These are phyloP conservation scores for Fusarium goolgardi DNA, from an alignment of 2,329 filamentous ascomycete species.

Conservation along the genomic window DNA sequence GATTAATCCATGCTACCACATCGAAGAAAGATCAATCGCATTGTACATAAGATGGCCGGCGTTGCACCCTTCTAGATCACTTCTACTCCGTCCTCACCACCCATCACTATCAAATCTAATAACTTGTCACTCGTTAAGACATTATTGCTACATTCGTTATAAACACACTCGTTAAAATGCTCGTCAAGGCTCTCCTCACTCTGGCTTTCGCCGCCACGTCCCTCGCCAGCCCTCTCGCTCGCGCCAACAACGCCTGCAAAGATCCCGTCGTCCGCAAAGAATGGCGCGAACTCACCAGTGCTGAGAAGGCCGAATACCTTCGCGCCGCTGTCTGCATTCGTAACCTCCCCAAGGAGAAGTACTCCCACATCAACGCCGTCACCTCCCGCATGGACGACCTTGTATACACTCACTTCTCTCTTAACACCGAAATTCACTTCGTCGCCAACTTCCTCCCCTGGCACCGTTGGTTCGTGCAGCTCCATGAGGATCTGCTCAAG, in stretches of 20 bases:
- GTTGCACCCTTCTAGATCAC: background rate
- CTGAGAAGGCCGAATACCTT: conserved; percentile 17
- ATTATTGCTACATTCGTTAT: conserved; percentile 3
- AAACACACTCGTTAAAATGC: conserved; percentile 16
- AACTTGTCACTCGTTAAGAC: conserved; percentile 4
- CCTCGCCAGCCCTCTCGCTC: background rate
- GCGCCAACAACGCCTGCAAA: background rate
- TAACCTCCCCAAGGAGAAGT: conserved; percentile 13
- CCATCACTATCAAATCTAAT: background rate
- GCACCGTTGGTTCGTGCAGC: conserved; percentile 24
- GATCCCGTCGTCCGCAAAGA: conserved; percentile 18
- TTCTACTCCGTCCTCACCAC: background rate
- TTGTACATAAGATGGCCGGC: background rate
- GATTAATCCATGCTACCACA: background rate
- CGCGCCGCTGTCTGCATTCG: conserved; percentile 24
- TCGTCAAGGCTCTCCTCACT: background rate
- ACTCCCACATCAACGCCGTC: background rate
- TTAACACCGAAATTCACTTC: conserved; percentile 19
- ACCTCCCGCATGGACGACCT: conserved; percentile 19
- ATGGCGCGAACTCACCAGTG: conserved; percentile 23
- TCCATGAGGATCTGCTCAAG: conserved; percentile 19
- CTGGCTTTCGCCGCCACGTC: conserved; percentile 2
- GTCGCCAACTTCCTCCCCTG: conserved; percentile 23
- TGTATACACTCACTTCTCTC: conserved; percentile 6
- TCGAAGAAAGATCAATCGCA: background rate